Base-by-base conservation (phyloP, 352 stramenopile genomes). In the Pythium volutum region DNA sequence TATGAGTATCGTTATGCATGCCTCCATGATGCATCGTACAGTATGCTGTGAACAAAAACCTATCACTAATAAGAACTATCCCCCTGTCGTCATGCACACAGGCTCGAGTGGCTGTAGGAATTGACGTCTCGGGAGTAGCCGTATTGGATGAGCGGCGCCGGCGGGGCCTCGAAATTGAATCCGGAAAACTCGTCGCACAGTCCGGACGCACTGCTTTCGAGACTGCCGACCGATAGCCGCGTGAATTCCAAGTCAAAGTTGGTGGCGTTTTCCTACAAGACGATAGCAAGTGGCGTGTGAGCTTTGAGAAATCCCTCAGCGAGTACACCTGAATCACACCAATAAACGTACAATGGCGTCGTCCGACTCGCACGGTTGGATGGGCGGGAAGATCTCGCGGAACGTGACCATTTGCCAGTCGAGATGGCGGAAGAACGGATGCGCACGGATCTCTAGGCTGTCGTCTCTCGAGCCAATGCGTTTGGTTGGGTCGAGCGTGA, bases 161-260 rank as follows among this genome's bases (percentile, higher is more conserved):
- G 59, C 2, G 76, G 74, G 9, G 78, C 72, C 55, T 83, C 74
- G 55, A 93, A 98, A 26, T 95, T 95, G 62, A 98, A 98, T 4
- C 82, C 87, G 38, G 75, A 77, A 49, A 98, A 97, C 2, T 92
- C 79, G 46, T 94, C 82, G 50, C 43, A 59, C 31, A 46, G 23
- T 20, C 49, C 29, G 8, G 50, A 66, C 1, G 33, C 47, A 20
- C 63, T 45, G 25, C 69, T 77, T 46, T 80, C 74, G 51, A 78
- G 48, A 33, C 71, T 77, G 31, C 71, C 73, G 12, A 89, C 58
- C 8, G 88, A 78, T 10, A 84, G 59, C 14, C 67, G 62, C 4
- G 88, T 96, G 66, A 96, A 97, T 58, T 97, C 87, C 26, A 78
- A 62, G 49, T 91, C 75, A 62, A 98, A 95, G 55, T 97, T 97